These are phyloP conservation scores for Globisporangium ultimum DNA, from an alignment of 352 stramenopile genomes.

Conservation along the genomic window DNA sequence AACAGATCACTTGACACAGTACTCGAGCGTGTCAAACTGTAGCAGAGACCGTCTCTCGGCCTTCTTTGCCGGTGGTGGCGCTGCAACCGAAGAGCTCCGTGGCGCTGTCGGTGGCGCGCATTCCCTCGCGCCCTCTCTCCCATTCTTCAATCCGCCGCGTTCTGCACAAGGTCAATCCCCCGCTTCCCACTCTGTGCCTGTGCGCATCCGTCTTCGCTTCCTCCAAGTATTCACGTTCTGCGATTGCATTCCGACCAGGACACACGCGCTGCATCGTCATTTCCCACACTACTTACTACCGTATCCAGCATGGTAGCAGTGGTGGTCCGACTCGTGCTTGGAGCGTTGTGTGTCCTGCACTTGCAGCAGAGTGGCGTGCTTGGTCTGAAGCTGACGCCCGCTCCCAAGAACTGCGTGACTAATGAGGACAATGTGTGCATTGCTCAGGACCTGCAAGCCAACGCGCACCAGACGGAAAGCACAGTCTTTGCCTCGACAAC, in stretches of 20 bases:
- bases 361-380: conserved; percentile 2
- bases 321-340: background rate
- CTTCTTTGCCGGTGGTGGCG: background rate
- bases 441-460: background rate
- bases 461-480: background rate
- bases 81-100: background rate
- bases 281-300: too few relatives aligned
- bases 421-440: conserved; percentile 1
- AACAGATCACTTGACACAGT: background rate
- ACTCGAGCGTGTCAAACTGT: background rate
- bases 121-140: too few relatives aligned
- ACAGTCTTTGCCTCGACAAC: background rate
- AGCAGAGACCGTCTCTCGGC: background rate
- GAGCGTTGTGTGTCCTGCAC: conserved; percentile 4
- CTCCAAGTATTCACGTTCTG: background rate
- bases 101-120: background rate
- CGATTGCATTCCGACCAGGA: background rate
- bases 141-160: background rate
- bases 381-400: conserved; percentile 3
- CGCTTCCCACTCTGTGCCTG: background rate
- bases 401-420: conserved; percentile 1
- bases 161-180: background rate
- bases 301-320: too few relatives aligned
- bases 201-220: background rate
- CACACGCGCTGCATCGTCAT: too few relatives aligned